Conservation (phyloP, 2,329 filamentous ascomycete genomes). For the Botrytis paeoniae region DNA sequence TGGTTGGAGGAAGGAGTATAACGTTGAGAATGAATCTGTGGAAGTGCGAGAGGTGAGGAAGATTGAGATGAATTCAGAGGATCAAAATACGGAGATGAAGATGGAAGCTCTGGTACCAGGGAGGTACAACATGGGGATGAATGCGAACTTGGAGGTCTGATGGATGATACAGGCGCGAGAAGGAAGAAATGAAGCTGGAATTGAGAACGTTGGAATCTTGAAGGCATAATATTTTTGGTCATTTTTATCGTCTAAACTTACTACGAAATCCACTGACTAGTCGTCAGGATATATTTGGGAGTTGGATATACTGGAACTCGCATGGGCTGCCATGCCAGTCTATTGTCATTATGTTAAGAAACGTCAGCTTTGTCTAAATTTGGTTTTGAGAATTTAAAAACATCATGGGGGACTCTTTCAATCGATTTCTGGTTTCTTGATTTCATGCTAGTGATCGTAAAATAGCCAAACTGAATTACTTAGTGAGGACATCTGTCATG, state of each 20-base stretch:
- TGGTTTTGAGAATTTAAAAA: not conserved
- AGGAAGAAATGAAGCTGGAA: not conserved
- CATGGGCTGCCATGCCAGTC: not conserved
- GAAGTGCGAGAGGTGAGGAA: not conserved
- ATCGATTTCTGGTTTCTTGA: not conserved
- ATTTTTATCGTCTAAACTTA: not conserved
- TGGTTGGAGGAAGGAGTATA: not conserved
- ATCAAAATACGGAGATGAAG: not conserved
- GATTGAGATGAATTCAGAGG: not conserved
- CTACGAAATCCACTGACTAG: not conserved
- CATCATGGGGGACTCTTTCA: not conserved
- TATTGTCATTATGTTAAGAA: not conserved
- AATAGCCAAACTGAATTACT: not conserved
- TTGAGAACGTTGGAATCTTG: not conserved
- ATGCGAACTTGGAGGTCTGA: not conserved
- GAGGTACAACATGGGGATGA: not conserved
- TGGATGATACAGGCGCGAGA: too few relatives aligned
- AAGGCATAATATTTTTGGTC: not conserved
- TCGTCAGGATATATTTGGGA: not conserved
- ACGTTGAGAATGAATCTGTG: not conserved
- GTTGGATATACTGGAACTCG: not conserved
- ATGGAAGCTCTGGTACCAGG: not conserved
- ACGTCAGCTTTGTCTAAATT: not conserved
- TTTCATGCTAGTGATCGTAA: not conserved
- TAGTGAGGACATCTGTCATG: not conserved